Percentiles rank a stretch among this genome's conserved stretches.
Evolutionary conservation across 805 yeast genomes (phyloP).

Genomic region (Kodamaea restingae): DNA sequence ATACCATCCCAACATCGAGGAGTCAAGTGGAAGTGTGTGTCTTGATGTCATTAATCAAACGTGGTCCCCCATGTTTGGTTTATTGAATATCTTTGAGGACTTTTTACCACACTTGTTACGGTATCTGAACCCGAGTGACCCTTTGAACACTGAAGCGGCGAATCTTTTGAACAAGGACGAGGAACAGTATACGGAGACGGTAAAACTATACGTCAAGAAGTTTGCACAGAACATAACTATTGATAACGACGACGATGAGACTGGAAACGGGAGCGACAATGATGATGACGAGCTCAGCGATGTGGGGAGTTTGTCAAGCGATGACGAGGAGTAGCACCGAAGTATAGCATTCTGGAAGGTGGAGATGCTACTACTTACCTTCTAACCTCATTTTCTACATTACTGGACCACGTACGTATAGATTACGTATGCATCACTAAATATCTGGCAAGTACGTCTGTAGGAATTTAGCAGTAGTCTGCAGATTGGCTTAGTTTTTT

Average conservation of each 20-base stretch:
- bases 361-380: neutral
- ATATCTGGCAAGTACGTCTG: too few species aligned
- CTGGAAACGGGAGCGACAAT: constrained; percentile 22
- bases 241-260: constrained; percentile 40
- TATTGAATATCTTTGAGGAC: constrained; percentile 84
- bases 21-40: constrained; percentile 85
- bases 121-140: constrained; percentile 93
- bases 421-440: too few species aligned
- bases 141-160: constrained; percentile 87
- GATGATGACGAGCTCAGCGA: constrained; percentile 39
- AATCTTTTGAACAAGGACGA: constrained; percentile 69
- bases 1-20: constrained; percentile 94
- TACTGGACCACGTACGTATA: too few species aligned
- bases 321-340: constrained; percentile 28
- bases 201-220: constrained; percentile 65
- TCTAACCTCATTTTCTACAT: too few species aligned
- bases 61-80: constrained; percentile 97
- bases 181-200: constrained; percentile 60
- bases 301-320: constrained; percentile 48
- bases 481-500: too few species aligned
- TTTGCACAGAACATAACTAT: constrained; percentile 43
- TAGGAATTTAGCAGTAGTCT: too few species aligned
- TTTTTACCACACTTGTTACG: constrained; percentile 87
- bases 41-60: constrained; percentile 95
- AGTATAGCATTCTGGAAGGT: too few species aligned